Conservation (phyloP, 345 rosid genomes). For the Mallotus nudiflorus region DNA sequence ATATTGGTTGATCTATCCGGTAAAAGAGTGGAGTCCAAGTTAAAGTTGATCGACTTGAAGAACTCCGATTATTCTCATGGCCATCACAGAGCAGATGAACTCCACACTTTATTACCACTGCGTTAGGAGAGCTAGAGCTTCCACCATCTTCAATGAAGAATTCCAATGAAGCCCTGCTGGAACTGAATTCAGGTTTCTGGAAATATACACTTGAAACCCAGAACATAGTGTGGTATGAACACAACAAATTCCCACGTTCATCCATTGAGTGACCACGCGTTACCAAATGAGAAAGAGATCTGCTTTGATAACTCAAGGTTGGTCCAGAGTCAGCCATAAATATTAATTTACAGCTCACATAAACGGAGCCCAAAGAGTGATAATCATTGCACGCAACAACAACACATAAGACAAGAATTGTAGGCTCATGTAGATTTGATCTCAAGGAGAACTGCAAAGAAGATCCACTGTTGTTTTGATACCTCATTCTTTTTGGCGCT, state of each 20-base stretch:
- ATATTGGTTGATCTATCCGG: no score
- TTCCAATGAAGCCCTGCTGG: neutral
- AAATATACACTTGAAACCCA: neutral
- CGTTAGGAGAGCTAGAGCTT: no score
- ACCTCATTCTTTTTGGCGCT: neutral
- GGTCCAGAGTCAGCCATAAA: neutral
- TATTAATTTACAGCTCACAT: neutral
- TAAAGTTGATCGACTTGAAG: no score
- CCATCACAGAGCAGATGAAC: neutral
- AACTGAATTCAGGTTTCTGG: neutral
- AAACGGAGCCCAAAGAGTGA: no score
- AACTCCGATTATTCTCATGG: neutral
- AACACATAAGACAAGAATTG: neutral
- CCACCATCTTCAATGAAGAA: neutral
- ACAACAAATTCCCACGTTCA: neutral
- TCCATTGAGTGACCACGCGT: no score
- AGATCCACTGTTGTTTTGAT: neutral
- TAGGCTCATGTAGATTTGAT: neutral
- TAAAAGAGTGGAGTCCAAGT: no score
- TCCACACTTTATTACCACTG: neutral
- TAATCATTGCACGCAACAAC: neutral
- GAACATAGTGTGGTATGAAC: neutral
- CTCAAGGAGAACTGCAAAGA: neutral
- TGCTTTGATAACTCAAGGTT: neutral
- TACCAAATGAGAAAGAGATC: no score